Evolutionary conservation across 2,329 filamentous ascomycete species (phyloP).

Genomic region (Trichoderma endophyticum): DNA sequence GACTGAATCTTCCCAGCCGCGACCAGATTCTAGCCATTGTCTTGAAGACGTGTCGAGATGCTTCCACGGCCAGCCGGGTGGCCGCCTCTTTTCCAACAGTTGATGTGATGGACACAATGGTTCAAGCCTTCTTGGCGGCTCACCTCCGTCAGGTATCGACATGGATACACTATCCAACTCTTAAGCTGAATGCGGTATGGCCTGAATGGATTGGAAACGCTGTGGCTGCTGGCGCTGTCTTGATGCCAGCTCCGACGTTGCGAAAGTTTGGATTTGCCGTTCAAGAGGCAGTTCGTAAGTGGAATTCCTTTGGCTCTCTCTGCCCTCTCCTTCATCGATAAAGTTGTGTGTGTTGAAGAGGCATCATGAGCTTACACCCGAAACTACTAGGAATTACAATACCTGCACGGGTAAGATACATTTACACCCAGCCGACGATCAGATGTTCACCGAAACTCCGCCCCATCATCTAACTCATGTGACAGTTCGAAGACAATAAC

Average conservation of each 20-base stretch:
- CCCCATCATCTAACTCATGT: conserved; percentile 11
- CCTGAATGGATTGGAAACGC: conserved; percentile 60
- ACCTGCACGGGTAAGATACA: conserved; percentile 29
- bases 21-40: conserved; percentile 65
- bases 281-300: conserved; percentile 49
- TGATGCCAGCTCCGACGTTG: conserved; percentile 55
- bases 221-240: conserved; percentile 57
- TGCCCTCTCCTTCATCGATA: neutral
- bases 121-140: conserved; percentile 58
- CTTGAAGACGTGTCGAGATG: conserved; percentile 54
- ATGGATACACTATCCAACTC: conserved; percentile 61
- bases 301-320: neutral
- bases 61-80: conserved; percentile 48
- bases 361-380: neutral
- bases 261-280: conserved; percentile 59
- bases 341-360: neutral
- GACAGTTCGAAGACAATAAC: conserved; percentile 50
- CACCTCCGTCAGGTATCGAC: conserved; percentile 55
- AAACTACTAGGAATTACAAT: conserved; percentile 29
- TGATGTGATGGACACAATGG: conserved; percentile 57
- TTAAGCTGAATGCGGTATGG: conserved; percentile 52
- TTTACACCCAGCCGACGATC: neutral
- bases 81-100: conserved; percentile 61
- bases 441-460: neutral
- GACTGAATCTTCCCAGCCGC: conserved; percentile 46